phyloP scores from a whole-genome alignment of 768 basidiomycete species.

The Atractiella rhizophila region DNA sequence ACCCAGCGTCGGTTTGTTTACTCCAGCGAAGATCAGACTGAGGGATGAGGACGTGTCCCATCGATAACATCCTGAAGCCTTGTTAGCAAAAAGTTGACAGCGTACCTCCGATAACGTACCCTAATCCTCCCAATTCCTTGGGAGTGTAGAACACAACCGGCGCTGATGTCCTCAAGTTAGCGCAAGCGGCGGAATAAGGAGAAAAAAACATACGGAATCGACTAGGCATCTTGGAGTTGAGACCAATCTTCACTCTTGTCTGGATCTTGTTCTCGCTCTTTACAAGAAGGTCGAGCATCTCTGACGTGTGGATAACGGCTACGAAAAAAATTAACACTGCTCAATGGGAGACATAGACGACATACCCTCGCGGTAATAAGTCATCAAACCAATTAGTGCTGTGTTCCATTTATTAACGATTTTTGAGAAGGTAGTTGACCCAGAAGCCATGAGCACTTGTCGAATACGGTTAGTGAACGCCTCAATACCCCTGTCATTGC shows the following conservation, averaged over 20 bases:
- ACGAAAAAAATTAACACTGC: slow-evolving; percentile 47
- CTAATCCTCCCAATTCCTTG: too few relatives aligned
- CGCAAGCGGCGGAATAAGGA: not conserved
- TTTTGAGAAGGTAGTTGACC: slow-evolving; percentile 95
- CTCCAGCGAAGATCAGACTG: slow-evolving; percentile 95
- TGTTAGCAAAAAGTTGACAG: slow-evolving; percentile 35
- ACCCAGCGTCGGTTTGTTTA: slow-evolving; percentile 92
- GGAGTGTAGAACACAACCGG: not conserved
- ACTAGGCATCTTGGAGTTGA: slow-evolving; percentile 98
- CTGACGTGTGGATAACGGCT: slow-evolving; percentile 74
- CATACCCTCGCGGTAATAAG: not conserved
- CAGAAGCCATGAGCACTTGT: slow-evolving; percentile 83
- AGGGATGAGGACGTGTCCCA: slow-evolving; percentile 96
- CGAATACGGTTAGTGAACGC: slow-evolving; percentile 95
- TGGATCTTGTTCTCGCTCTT: slow-evolving; percentile 99
- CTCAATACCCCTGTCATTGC: slow-evolving; percentile 39
- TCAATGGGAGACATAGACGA: slow-evolving; percentile 1
- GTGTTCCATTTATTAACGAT: slow-evolving; percentile 98
- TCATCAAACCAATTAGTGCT: slow-evolving; percentile 44
- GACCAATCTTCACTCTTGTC: slow-evolving; percentile 96
- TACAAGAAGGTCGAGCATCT: slow-evolving; percentile 79
- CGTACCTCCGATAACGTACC: too few relatives aligned
- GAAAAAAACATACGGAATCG: slow-evolving; percentile 47
- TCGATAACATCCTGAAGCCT: slow-evolving; percentile 94
- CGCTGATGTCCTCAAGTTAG: not conserved